phyloP scores from a whole-genome alignment of 192 early-diverging fungal species.

The Entomortierella parvispora region DNA sequence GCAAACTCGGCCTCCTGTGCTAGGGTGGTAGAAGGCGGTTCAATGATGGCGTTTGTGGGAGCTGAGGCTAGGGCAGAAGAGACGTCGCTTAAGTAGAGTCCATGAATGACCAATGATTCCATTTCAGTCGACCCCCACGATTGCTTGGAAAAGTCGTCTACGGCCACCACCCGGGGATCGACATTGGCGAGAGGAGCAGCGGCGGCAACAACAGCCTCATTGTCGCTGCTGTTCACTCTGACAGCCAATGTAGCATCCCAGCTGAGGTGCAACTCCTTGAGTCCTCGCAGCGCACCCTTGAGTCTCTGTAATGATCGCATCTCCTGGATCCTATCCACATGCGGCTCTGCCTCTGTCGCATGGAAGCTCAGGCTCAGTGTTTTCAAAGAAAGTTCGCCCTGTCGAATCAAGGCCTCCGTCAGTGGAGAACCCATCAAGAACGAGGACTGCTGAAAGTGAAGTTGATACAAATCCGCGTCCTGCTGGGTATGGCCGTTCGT shows the following conservation, averaged over 20 bases:
- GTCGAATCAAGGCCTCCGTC: slow-evolving; percentile 17
- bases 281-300: slow-evolving; percentile 9
- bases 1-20: too few species aligned
- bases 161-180: too few species aligned
- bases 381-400: neutral
- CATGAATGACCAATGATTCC: too few species aligned
- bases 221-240: neutral
- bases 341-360: neutral
- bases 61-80: too few species aligned
- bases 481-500: too few species aligned
- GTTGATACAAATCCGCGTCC: too few species aligned
- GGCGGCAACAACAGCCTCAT: neutral
- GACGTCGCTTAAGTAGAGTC: too few species aligned
- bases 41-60: too few species aligned
- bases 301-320: slow-evolving; percentile 16
- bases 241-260: slow-evolving; percentile 18
- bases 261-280: slow-evolving; percentile 13
- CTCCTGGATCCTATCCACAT: slow-evolving; percentile 14
- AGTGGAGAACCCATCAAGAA: neutral
- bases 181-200: neutral
- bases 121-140: too few species aligned
- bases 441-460: too few species aligned
- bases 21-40: too few species aligned
- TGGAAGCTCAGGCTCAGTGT: slow-evolving; percentile 7
- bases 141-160: too few species aligned